These are phyloP conservation scores for Sphaceloma murrayae DNA, from an alignment of 2,329 filamentous ascomycete species.

Conservation along the genomic window DNA sequence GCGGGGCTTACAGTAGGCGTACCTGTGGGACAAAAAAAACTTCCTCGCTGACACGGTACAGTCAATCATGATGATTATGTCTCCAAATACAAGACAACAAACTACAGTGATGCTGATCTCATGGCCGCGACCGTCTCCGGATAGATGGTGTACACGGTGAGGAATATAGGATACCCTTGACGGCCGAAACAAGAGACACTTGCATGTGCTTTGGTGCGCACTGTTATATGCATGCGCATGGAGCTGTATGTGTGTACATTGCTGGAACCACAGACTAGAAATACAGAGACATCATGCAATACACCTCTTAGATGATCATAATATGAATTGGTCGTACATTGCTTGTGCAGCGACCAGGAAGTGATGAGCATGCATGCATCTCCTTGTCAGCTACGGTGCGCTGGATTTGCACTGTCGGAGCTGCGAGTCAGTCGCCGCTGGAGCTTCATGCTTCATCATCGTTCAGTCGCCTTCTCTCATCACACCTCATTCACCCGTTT, in stretches of 20 bases:
- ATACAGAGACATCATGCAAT: no score
- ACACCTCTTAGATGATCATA: no score
- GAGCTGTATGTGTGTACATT: no score
- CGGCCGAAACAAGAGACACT: background rate
- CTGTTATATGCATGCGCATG: background rate
- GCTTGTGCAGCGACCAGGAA: no score
- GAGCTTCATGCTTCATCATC: slow-evolving; percentile 13
- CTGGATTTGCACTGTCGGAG: background rate
- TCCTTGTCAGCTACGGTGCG: no score
- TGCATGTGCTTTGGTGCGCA: slow-evolving; percentile 11
- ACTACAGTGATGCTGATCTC: slow-evolving; percentile 37
- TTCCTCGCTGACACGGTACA: slow-evolving; percentile 28
- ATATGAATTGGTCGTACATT: no score
- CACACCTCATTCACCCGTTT: slow-evolving; percentile 1
- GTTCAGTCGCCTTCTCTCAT: slow-evolving; percentile 15
- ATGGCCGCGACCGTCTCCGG: slow-evolving; percentile 27
- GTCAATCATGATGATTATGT: slow-evolving; percentile 74
- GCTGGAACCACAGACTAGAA: no score
- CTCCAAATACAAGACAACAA: slow-evolving; percentile 65
- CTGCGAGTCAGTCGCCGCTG: slow-evolving; percentile 3
- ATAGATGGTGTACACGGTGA: slow-evolving; percentile 20
- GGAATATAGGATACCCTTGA: background rate
- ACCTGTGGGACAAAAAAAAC: background rate
- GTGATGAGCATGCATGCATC: no score
- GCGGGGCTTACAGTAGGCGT: slow-evolving; percentile 76